Evolutionary conservation across 495 filamentous ascomycete genomes (phyloP).

Genomic region (Penicillium chermesinum): DNA sequence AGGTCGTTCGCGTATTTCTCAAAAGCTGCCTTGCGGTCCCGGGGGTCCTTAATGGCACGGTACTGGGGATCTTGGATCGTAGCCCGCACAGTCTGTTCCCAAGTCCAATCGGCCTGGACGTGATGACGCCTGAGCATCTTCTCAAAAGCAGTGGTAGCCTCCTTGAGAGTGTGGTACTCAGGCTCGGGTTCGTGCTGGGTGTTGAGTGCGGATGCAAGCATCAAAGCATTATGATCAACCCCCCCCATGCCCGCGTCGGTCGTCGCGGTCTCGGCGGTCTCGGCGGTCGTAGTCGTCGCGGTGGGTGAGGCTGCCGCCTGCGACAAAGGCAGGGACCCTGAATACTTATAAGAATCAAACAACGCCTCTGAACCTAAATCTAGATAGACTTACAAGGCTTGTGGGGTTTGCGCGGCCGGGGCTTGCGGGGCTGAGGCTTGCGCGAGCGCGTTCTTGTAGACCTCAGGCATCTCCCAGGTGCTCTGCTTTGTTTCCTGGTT

Average conservation of each 20-base stretch:
- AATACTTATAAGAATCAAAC: slow-evolving; percentile 26
- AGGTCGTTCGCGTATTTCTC: slow-evolving; percentile 93
- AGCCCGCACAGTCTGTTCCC: slow-evolving; percentile 82
- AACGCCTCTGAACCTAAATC: neutral
- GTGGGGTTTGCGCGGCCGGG: slow-evolving; percentile 18
- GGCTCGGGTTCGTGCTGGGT: slow-evolving; percentile 75
- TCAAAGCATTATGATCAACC: slow-evolving; percentile 48
- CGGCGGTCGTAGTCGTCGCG: slow-evolving; percentile 17
- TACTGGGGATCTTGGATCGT: slow-evolving; percentile 94
- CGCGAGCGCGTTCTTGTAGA: slow-evolving; percentile 66
- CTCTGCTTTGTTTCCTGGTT: slow-evolving; percentile 88
- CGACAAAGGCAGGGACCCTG: slow-evolving; percentile 63
- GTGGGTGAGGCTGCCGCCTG: slow-evolving; percentile 52
- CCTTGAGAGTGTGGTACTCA: slow-evolving; percentile 78
- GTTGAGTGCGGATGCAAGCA: slow-evolving; percentile 57
- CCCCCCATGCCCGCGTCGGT: slow-evolving; percentile 63
- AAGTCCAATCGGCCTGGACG: slow-evolving; percentile 86
- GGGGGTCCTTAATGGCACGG: slow-evolving; percentile 88
- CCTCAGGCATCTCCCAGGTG: slow-evolving; percentile 91
- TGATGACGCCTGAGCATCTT: slow-evolving; percentile 82
- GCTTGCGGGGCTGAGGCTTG: slow-evolving; percentile 46
- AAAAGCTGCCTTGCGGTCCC: slow-evolving; percentile 85
- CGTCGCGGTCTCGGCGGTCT: slow-evolving; percentile 36
- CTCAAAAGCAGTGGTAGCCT: slow-evolving; percentile 90
- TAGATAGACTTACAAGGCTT: slow-evolving; percentile 55